These are phyloP conservation scores for Fusarium poae DNA, from an alignment of 2,329 filamentous ascomycete species.

Conservation along the genomic window DNA sequence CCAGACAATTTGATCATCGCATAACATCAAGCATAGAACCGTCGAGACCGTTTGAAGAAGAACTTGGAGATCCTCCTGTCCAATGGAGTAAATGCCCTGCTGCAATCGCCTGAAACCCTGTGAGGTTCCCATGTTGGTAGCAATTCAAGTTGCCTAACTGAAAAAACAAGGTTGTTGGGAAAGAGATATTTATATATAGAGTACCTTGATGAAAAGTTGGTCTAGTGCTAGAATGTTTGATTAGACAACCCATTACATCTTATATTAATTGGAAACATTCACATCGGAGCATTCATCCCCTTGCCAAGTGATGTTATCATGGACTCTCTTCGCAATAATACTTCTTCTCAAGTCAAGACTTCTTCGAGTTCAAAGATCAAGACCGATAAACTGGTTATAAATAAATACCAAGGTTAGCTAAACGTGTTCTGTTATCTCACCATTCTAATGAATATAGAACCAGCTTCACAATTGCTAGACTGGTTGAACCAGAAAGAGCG, in stretches of 20 bases:
- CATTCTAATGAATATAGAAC: rapidly evolving
- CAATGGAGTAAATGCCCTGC: slow-evolving; percentile 3
- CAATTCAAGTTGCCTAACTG: neutral
- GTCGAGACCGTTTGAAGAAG: neutral
- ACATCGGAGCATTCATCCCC: too few species aligned
- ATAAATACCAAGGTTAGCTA: neutral
- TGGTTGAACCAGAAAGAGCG: neutral
- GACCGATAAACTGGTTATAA: rapidly evolving
- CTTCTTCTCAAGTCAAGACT: too few species aligned
- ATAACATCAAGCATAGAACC: rapidly evolving
- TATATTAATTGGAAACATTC: neutral
- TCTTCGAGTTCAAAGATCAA: too few species aligned
- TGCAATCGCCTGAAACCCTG: neutral
- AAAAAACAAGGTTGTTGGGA: too few species aligned
- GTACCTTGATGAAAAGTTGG: neutral
- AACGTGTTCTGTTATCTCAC: rapidly evolving
- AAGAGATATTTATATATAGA: neutral
- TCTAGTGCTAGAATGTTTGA: neutral
- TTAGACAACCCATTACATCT: neutral
- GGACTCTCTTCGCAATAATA: neutral
- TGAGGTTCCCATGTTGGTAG: too few species aligned
- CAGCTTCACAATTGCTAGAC: neutral
- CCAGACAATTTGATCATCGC: neutral
- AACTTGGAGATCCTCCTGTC: rapidly evolving
- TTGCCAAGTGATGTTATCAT: neutral